Conservation (phyloP, 345 rosid genomes). For the Leavenworthia alabamica region DNA sequence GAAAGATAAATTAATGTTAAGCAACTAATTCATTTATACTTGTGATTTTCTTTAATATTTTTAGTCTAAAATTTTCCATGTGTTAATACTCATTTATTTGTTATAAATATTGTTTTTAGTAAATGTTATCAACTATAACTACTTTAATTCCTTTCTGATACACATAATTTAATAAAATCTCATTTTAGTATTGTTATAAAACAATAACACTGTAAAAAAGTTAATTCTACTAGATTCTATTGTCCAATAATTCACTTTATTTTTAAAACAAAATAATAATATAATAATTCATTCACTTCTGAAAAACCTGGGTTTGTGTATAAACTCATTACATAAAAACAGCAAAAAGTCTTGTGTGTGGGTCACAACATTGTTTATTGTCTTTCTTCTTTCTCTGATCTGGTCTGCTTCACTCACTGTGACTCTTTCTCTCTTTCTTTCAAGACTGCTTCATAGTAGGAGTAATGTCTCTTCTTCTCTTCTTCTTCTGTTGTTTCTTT, state of each 20-base stretch:
- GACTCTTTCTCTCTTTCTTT: neutral
- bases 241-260: neutral
- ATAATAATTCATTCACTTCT: neutral
- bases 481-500: constrained; percentile 26
- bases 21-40: no score
- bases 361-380: constrained; percentile 5
- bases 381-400: neutral
- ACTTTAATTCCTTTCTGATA: no score
- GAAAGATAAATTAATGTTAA: no score
- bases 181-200: no score
- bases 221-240: neutral
- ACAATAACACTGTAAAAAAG: neutral
- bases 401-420: neutral
- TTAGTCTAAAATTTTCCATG: no score
- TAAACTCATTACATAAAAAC: constrained; percentile 19
- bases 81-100: no score
- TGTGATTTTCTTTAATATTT: no score
- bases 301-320: constrained; percentile 1
- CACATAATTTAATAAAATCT: no score
- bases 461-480: constrained; percentile 28
- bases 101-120: no score
- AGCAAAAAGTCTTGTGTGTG: constrained; percentile 19
- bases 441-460: constrained; percentile 22
- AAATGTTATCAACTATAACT: no score
- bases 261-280: no score